Conservation (phyloP, 805 yeast species). For the Saturnispora quitensis region DNA sequence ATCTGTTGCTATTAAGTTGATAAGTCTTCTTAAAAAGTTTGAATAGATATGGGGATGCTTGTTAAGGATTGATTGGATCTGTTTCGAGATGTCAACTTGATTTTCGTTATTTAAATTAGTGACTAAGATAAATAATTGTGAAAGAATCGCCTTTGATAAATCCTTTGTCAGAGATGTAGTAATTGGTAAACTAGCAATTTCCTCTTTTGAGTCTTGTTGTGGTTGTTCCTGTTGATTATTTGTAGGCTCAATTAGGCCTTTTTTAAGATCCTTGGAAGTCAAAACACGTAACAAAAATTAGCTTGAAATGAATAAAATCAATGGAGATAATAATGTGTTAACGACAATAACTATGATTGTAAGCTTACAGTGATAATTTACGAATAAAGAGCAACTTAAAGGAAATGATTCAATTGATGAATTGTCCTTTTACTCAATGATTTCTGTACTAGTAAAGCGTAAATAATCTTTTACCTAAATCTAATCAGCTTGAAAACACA, state of each 20-base stretch:
- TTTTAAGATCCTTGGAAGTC: neutral
- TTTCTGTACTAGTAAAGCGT: neutral
- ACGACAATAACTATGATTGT: neutral
- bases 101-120: constrained; percentile 35
- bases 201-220: neutral
- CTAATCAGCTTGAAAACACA: neutral
- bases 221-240: neutral
- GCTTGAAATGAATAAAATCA: neutral
- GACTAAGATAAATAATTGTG: constrained; percentile 46
- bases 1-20: constrained; percentile 25
- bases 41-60: constrained; percentile 28
- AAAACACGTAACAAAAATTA: neutral
- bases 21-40: constrained; percentile 26
- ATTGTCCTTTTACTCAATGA: neutral
- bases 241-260: constrained; percentile 1
- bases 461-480: neutral
- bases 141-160: constrained; percentile 29
- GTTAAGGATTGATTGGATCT: constrained; percentile 40
- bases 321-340: neutral
- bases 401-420: neutral
- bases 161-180: constrained; percentile 12
- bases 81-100: constrained; percentile 31
- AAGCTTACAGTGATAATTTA: neutral
- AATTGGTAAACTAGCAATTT: neutral
- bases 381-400: neutral